phyloP scores from a whole-genome alignment of 306 rosid genomes.

The Nissolia schottii region DNA sequence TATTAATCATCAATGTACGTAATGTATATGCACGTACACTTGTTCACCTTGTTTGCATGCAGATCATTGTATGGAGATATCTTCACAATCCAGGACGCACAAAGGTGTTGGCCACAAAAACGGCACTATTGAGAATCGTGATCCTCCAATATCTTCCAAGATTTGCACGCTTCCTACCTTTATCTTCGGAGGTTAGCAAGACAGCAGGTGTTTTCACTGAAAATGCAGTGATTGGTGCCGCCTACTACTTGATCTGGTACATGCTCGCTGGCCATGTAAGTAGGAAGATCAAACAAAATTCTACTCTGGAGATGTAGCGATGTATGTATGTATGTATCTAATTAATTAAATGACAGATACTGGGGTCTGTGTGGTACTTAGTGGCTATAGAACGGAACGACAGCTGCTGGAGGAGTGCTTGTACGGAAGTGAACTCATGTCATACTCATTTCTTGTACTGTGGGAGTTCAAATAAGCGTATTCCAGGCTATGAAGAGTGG shows the following conservation, averaged over 20 bases:
- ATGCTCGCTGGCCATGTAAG: constrained; percentile 84
- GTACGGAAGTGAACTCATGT: constrained; percentile 40
- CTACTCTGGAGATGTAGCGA: background rate
- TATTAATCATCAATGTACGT: too few relatives aligned
- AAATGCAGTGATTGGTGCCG: constrained; percentile 78
- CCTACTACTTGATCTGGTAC: constrained; percentile 77
- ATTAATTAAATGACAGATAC: constrained; percentile 39
- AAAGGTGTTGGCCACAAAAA: constrained; percentile 69
- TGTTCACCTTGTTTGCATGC: too few relatives aligned
- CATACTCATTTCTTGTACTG: constrained; percentile 52
- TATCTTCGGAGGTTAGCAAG: constrained; percentile 79
- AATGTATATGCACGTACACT: too few relatives aligned
- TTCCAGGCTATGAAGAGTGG: constrained; percentile 51
- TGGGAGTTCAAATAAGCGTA: constrained; percentile 34
- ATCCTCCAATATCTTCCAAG: constrained; percentile 71
- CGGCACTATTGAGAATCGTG: constrained; percentile 50
- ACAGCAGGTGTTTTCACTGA: constrained; percentile 87
- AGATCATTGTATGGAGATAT: constrained; percentile 67
- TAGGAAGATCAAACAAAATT: too few relatives aligned
- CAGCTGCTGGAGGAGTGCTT: constrained; percentile 69
- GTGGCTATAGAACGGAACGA: constrained; percentile 72
- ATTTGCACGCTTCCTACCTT: constrained; percentile 68
- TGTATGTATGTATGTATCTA: too few relatives aligned
- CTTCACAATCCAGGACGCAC: constrained; percentile 40
- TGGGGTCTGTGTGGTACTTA: constrained; percentile 86